A percentile compares a stretch with the other conserved stretches of the same genome.
These are phyloP conservation scores for Pulveroboletus sp. DNA, from an alignment of 768 basidiomycete genomes.

Conservation along the genomic window DNA sequence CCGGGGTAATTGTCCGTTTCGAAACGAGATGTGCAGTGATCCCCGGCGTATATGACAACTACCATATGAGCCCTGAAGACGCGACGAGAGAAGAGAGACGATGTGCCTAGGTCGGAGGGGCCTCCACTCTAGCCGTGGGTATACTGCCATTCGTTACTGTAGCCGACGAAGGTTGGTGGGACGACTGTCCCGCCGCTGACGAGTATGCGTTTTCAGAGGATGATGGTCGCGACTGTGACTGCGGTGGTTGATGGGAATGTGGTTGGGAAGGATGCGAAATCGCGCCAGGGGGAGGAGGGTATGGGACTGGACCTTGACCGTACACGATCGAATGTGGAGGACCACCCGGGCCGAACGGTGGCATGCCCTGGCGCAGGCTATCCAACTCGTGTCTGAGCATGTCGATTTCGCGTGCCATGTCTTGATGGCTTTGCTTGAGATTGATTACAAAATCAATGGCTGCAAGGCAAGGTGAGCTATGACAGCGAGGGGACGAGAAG, in stretches of 20 bases:
- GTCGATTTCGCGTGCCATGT: conserved; percentile 76
- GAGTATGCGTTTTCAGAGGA: conserved; percentile 59
- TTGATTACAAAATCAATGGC: conserved; percentile 86
- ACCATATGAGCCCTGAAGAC: conserved; percentile 16
- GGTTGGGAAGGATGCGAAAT: conserved; percentile 39
- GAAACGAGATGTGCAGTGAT: conserved; percentile 22
- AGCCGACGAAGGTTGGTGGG: conserved; percentile 26
- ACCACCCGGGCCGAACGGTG: conserved; percentile 46
- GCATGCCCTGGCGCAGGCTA: conserved; percentile 51
- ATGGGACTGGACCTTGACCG: conserved; percentile 44
- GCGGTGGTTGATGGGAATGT: conserved; percentile 30
- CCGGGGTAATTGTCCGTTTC: conserved; percentile 21
- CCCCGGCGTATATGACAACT: conserved; percentile 17
- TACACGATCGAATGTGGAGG: conserved; percentile 50
- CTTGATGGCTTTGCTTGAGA: conserved; percentile 72
- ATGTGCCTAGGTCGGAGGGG: conserved; percentile 33
- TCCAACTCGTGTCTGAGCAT: conserved; percentile 73
- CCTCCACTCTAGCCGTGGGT: conserved; percentile 40
- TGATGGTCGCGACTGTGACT: conserved; percentile 47
- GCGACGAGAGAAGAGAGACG: conserved; percentile 3
- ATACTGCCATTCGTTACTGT: conserved; percentile 38
- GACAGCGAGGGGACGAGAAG: background rate
- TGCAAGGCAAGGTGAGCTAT: conserved; percentile 23
- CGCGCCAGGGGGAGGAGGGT: conserved; percentile 41
- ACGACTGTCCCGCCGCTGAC: conserved; percentile 34